A percentile compares a stretch with the other conserved stretches of the same genome.
These are phyloP conservation scores for Acacia melanoxylon DNA, from an alignment of 306 rosid genomes.

Conservation along the genomic window DNA sequence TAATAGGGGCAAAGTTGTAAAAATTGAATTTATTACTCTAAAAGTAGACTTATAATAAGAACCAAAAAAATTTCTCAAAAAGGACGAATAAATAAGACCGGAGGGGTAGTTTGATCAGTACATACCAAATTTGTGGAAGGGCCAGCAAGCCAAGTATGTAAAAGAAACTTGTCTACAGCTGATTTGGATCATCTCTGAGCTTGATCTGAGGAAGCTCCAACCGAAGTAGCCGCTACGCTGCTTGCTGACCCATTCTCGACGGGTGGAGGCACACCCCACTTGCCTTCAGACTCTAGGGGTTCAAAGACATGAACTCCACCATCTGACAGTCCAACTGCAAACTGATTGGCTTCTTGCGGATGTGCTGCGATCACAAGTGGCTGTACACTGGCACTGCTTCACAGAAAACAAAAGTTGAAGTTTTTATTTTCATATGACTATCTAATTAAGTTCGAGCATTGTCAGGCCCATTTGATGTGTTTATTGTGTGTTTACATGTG, in stretches of 20 bases:
- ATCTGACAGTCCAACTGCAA: conserved; percentile 88
- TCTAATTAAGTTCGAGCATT: too few species aligned
- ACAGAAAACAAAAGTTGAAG: conserved; percentile 8
- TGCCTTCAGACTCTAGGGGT: conserved; percentile 93
- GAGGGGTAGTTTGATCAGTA: conserved; percentile 20
- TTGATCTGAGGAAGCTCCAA: conserved; percentile 83
- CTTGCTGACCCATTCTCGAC: conserved; percentile 85
- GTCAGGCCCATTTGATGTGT: too few species aligned
- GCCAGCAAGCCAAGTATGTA: conserved; percentile 54
- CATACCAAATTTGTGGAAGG: conserved; percentile 37
- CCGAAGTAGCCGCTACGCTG: conserved; percentile 59
- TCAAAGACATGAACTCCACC: conserved; percentile 93
- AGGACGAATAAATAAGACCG: too few species aligned
- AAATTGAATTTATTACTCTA: too few species aligned
- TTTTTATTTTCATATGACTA: too few species aligned
- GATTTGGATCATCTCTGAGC: conserved; percentile 67
- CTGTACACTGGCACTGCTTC: conserved; percentile 68
- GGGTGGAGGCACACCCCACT: conserved; percentile 96
- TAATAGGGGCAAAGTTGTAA: too few species aligned
- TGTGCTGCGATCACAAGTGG: conserved; percentile 96
- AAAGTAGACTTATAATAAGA: too few species aligned
- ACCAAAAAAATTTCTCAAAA: too few species aligned
- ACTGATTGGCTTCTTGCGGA: conserved; percentile 93
- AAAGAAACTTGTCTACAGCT: conserved; percentile 71
- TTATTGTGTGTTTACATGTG: background rate